These are phyloP conservation scores for Rosa rugosa DNA, from an alignment of 306 rosid genomes.

Conservation along the genomic window DNA sequence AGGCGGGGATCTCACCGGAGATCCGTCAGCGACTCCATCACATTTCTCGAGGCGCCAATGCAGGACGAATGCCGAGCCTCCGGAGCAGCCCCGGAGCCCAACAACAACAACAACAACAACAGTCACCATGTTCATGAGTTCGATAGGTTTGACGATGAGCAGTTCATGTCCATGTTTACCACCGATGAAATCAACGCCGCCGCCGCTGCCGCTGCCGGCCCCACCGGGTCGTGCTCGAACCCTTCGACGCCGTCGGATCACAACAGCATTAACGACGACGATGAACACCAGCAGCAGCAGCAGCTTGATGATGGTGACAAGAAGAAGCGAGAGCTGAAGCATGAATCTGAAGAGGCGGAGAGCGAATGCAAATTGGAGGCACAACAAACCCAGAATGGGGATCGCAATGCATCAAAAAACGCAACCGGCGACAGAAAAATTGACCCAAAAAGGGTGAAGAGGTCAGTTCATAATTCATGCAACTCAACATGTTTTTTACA, in stretches of 20 bases:
- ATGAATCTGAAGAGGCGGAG: slow-evolving; percentile 63
- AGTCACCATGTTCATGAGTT: slow-evolving; percentile 36
- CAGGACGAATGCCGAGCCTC: slow-evolving; percentile 51
- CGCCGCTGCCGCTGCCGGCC: slow-evolving; percentile 23
- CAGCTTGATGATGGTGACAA: not conserved
- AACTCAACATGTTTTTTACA: not conserved
- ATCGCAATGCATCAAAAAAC: slow-evolving; percentile 17
- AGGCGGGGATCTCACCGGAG: slow-evolving; percentile 81
- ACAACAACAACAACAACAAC: not conserved
- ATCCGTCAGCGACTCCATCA: slow-evolving; percentile 65
- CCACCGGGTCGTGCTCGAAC: slow-evolving; percentile 55
- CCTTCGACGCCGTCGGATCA: slow-evolving; percentile 81
- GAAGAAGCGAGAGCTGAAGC: slow-evolving; percentile 40
- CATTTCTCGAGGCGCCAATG: slow-evolving; percentile 66
- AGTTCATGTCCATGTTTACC: slow-evolving; percentile 77
- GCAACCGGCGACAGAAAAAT: slow-evolving; percentile 46
- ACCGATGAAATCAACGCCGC: slow-evolving; percentile 58
- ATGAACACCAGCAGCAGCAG: not conserved
- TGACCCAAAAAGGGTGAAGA: slow-evolving; percentile 90
- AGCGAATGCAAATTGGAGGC: slow-evolving; percentile 56
- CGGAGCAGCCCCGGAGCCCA: not conserved
- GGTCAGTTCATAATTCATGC: slow-evolving; percentile 44
- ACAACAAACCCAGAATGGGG: slow-evolving; percentile 16
- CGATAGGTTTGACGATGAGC: slow-evolving; percentile 77
- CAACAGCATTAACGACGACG: slow-evolving; percentile 66